Evolutionary conservation across 345 rosid species (phyloP), one percentile per base, ranked within the genome.

Genomic region (Cardamine chenopodiifolia): DNA sequence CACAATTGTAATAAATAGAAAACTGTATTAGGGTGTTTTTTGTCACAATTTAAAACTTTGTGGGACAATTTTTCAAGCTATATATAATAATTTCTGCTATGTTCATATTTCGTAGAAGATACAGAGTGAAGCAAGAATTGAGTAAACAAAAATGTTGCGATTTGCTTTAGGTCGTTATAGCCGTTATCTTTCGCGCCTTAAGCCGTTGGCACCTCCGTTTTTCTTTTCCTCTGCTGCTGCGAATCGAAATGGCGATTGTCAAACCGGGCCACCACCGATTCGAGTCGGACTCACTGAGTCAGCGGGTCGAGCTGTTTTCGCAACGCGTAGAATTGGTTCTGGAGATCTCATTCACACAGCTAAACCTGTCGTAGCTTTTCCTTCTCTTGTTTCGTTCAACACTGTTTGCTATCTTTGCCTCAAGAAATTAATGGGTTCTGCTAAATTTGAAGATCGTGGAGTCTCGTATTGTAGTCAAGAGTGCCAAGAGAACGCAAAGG

Each of bases 311-410:
- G 98, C 90, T 71, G 93, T 93, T 57, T 93, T 89, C 82, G 88
- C 98, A 7, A 88, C 86, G 3, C 84, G 93, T 72, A 72, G 80
- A 62, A 90, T 93, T 72, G 69, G 76, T 2, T 84, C 84, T 26
- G 92, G 98, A 29, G 93, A 93, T 39, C 88, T 89, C 72, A 86
- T 93, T 54, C 98, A 93, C 82, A 86, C 92, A 5, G 98, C 98
- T 0, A 83, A 86, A 6, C 97, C 96, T 12, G 45, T 85, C 22
- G 17, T 87, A 31, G 66, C 87, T 71, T 86, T 73, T 67, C 97
- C 97, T 54, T 84, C 93, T 26, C 76, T 84, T 15, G 74, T 83
- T 7, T 17, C 78, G 0, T 39, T 78, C 25, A 73, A 78, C 62
- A 42, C 79, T 1, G 92, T 85, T 73, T 93, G 98, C 54, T 86